Conservation (phyloP, 75 land plant genomes). For the Picea sitchensis region DNA sequence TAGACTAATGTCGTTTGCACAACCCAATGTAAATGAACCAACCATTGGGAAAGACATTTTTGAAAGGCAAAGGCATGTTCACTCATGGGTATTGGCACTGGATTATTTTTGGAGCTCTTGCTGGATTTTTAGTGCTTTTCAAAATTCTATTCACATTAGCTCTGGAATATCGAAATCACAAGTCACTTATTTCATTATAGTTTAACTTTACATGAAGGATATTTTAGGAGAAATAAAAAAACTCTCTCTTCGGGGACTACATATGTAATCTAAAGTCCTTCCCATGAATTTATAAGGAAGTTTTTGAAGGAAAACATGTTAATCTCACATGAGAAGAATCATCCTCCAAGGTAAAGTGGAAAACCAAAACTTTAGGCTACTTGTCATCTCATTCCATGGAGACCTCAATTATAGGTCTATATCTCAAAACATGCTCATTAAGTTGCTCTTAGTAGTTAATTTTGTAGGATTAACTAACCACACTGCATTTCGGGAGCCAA, state of each 20-base stretch:
- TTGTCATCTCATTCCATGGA: neutral
- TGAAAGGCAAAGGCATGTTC: constrained; percentile 21
- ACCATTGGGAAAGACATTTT: constrained; percentile 20
- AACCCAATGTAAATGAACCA: constrained; percentile 21
- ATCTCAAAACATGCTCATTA: neutral
- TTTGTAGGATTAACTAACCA: neutral
- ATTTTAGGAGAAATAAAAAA: neutral
- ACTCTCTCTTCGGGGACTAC: neutral
- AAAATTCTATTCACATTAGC: constrained; percentile 16
- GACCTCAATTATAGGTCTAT: constrained; percentile 1
- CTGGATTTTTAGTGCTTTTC: constrained; percentile 19
- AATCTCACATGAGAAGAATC: constrained; percentile 28
- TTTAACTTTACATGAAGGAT: neutral
- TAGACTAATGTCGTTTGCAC: constrained; percentile 1
- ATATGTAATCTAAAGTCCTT: neutral
- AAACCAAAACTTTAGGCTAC: neutral
- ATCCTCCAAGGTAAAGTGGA: constrained; percentile 1
- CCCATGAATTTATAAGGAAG: constrained; percentile 37
- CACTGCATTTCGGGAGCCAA: constrained; percentile 6
- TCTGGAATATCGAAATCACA: constrained; percentile 16
- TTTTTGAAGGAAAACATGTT: constrained; percentile 34
- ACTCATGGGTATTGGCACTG: constrained; percentile 23
- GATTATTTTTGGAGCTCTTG: constrained; percentile 12
- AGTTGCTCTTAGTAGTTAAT: neutral
- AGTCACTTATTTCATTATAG: constrained; percentile 7